phyloP scores from a whole-genome alignment of 306 rosid species.

The Luffa acutangula region DNA sequence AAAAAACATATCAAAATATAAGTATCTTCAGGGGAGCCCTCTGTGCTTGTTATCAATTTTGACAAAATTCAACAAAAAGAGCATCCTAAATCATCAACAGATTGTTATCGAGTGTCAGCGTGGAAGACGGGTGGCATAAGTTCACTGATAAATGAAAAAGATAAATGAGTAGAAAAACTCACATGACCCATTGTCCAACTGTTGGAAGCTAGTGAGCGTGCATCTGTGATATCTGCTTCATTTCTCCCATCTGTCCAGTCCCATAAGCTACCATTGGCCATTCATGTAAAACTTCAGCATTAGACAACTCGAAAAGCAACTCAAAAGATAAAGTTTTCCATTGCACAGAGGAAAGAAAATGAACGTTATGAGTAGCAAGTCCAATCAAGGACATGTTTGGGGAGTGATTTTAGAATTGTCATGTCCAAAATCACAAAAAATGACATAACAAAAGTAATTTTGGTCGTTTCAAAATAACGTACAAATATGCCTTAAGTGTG shows the following conservation, averaged over 20 bases:
- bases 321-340: neutral
- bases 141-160: neutral
- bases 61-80: neutral
- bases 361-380: neutral
- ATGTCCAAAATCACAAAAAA: too few species aligned
- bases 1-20: neutral
- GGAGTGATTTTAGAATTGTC: too few species aligned
- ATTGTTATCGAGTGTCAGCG: neutral
- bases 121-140: neutral
- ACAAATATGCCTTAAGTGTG: too few species aligned
- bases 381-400: neutral
- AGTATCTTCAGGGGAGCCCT: neutral
- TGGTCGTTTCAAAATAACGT: too few species aligned
- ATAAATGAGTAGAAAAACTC: slow-evolving; percentile 16
- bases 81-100: neutral
- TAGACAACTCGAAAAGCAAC: neutral
- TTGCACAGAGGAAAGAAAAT: neutral
- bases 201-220: slow-evolving; percentile 69
- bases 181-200: slow-evolving; percentile 60
- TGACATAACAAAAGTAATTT: too few species aligned
- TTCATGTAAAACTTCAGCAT: neutral
- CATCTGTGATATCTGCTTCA: slow-evolving; percentile 57
- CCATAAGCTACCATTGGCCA: slow-evolving; percentile 51
- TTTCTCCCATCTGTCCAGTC: slow-evolving; percentile 63
- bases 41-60: neutral